phyloP scores from a whole-genome alignment of 495 filamentous ascomycete genomes.

The Antarctomyces pellizariae region DNA sequence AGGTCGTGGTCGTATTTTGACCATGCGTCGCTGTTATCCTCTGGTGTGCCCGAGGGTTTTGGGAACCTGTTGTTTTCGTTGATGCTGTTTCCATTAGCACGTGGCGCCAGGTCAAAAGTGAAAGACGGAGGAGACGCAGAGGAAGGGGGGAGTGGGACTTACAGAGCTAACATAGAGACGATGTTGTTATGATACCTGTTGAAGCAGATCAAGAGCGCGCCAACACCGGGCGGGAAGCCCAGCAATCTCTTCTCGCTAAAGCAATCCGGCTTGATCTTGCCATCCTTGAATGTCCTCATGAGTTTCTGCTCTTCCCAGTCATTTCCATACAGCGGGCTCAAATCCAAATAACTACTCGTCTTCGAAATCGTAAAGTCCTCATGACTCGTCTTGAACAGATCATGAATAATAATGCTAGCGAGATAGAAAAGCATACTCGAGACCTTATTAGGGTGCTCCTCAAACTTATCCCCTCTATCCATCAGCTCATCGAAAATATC shows the following conservation, averaged over 20 bases:
- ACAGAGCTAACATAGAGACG: slow-evolving; percentile 32
- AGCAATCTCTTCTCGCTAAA: slow-evolving; percentile 58
- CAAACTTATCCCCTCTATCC: slow-evolving; percentile 23
- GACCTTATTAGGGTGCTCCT: slow-evolving; percentile 25
- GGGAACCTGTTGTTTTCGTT: slow-evolving; percentile 52
- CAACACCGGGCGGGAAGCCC: slow-evolving; percentile 68
- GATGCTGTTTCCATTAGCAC: no score
- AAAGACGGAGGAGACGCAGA: no score
- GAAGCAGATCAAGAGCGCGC: slow-evolving; percentile 51
- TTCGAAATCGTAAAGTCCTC: slow-evolving; percentile 31
- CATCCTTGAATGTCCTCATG: slow-evolving; percentile 59
- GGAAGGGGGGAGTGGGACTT: no score
- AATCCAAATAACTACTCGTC: slow-evolving; percentile 69
- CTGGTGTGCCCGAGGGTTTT: slow-evolving; percentile 26
- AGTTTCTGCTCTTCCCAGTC: slow-evolving; percentile 49
- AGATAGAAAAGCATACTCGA: slow-evolving; percentile 80
- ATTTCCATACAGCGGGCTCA: slow-evolving; percentile 70
- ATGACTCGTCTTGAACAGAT: slow-evolving; percentile 24
- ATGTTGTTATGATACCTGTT: slow-evolving; percentile 67
- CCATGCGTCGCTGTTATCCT: slow-evolving; percentile 34
- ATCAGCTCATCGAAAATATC: slow-evolving; percentile 42
- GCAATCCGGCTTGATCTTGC: slow-evolving; percentile 62
- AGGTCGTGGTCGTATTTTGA: slow-evolving; percentile 59
- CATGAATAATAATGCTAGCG: slow-evolving; percentile 77
- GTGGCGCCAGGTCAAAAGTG: no score